These are phyloP conservation scores for Suhomyces bokatorum DNA, from an alignment of 1,139 yeast species.

Conservation along the genomic window DNA sequence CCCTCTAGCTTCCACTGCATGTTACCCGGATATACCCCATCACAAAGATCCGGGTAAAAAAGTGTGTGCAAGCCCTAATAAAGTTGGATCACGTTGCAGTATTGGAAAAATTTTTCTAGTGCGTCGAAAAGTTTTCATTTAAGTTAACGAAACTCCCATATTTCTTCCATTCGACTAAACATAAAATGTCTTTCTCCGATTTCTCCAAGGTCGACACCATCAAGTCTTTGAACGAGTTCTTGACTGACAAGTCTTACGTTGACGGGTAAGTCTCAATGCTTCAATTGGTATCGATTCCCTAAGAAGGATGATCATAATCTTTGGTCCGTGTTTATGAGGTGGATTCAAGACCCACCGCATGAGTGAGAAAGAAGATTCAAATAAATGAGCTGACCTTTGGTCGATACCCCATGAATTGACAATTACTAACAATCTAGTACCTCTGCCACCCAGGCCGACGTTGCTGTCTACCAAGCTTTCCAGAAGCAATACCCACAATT, in stretches of 20 bases:
- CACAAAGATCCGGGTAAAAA: not conserved
- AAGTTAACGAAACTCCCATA: conserved; percentile 4
- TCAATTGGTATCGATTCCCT: not conserved
- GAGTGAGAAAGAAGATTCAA: conserved; percentile 71
- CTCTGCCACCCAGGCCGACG: conserved; percentile 94
- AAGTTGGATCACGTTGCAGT: conserved; percentile 12
- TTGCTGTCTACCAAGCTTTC: conserved; percentile 90
- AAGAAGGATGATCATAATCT: conserved; percentile 66
- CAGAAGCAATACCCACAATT: conserved; percentile 91
- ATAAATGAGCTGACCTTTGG: conserved; percentile 38
- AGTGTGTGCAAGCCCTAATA: not conserved
- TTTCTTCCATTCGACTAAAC: conserved; percentile 1
- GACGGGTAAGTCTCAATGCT: conserved; percentile 71
- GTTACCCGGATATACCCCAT: not conserved
- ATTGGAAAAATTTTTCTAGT: conserved; percentile 9
- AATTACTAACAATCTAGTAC: conserved; percentile 51
- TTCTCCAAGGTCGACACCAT: conserved; percentile 81
- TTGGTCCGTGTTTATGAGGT: conserved; percentile 98
- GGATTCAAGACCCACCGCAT: conserved; percentile 91
- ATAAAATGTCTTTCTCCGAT: conserved; percentile 70
- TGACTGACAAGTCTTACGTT: conserved; percentile 89
- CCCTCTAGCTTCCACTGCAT: no score
- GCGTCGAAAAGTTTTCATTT: conserved; percentile 7
- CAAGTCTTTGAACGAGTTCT: conserved; percentile 80
- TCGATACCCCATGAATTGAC: not conserved